Evolutionary conservation across 2,329 filamentous ascomycete genomes (phyloP), one percentile per base, ranked within the genome.

Genomic region (Ophiostoma triangulosporum): DNA sequence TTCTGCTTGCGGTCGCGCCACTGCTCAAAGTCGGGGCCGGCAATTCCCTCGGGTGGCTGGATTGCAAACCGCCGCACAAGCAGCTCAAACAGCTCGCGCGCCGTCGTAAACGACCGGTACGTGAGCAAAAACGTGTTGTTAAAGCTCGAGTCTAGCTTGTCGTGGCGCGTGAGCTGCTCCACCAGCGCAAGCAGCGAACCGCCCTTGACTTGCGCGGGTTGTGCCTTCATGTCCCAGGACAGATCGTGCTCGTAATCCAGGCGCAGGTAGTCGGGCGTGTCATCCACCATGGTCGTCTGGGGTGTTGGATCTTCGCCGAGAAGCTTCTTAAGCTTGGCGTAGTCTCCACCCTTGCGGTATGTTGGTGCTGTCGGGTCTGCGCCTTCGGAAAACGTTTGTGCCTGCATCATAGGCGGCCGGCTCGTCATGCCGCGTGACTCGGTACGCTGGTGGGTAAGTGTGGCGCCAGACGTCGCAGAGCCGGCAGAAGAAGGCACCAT

Each of bases 41-140:
- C 80, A 50, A 98, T 72, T 6, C 88, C 88, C 60, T 88, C 83
- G 0, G 91, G 91, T 20, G 93, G 91, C 63, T 97, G 91, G 50
- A 95, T 87, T 58, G 83, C 87, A 71, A 96, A 98, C 52, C 93
- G 79, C 66, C 89, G 86, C 9, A 96, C 89, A 7, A 98, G 73
- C 65, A 95, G 78, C 67, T 96, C 89, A 63, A 97, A 97, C 0
- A 98, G 74, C 67, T 97, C 93, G 6, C 84, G 76, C 0, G 91
- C 93, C 3, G 83, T 82, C 0, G 93, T 97, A 64, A 98, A 98
- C 0, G 93, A 98, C 57, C 87, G 80, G 66, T 98, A 98, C 1
- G 93, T 98, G 35, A 98, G 78, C 15, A 98, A 80, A 74, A 98
- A 98, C 1, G 93, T 98, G 63, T 91, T 94, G 72, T 97, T 97